Percentiles rank a stretch among this genome's conserved stretches.
Conservation (phyloP, 371 early-diverging fungal genomes). For the Amoeboaphelidium protococcarum region DNA sequence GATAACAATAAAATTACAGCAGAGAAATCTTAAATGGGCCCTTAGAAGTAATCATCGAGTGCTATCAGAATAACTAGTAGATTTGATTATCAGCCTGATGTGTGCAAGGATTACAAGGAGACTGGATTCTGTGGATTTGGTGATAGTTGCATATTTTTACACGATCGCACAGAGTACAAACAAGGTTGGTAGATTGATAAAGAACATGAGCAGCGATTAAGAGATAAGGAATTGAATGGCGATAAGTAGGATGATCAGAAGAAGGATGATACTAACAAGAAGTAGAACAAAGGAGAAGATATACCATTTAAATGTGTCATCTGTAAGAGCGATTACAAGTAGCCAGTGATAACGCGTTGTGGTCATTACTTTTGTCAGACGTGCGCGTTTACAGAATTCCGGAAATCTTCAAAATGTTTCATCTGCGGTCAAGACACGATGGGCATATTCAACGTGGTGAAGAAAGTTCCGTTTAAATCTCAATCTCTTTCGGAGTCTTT, state of each 20-base stretch:
- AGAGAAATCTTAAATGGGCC: too few relatives aligned
- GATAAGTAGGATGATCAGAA: constrained; percentile 28
- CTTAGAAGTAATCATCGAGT: too few relatives aligned
- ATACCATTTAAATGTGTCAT: constrained; percentile 81
- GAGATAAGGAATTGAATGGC: not conserved
- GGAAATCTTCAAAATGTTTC: constrained; percentile 65
- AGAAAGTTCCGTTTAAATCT: too few relatives aligned
- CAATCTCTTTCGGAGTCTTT: too few relatives aligned
- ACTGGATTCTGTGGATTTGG: constrained; percentile 76
- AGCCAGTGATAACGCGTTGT: constrained; percentile 71
- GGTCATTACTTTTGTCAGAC: constrained; percentile 80
- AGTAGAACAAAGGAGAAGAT: constrained; percentile 12
- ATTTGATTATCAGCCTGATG: constrained; percentile 88
- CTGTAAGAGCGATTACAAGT: constrained; percentile 53
- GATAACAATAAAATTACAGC: too few relatives aligned
- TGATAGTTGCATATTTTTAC: constrained; percentile 86
- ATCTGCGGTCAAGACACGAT: constrained; percentile 56
- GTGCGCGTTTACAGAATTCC: constrained; percentile 58
- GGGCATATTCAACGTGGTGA: constrained; percentile 63
- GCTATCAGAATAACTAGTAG: constrained; percentile 58
- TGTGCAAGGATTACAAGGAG: constrained; percentile 95
- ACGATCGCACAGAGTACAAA: constrained; percentile 89
- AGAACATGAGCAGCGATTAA: constrained; percentile 65
- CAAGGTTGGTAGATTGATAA: constrained; percentile 79
- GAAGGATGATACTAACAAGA: constrained; percentile 15